Evolutionary conservation across 768 basidiomycete species (phyloP).

Genomic region (Clitopilus hobsonii): DNA sequence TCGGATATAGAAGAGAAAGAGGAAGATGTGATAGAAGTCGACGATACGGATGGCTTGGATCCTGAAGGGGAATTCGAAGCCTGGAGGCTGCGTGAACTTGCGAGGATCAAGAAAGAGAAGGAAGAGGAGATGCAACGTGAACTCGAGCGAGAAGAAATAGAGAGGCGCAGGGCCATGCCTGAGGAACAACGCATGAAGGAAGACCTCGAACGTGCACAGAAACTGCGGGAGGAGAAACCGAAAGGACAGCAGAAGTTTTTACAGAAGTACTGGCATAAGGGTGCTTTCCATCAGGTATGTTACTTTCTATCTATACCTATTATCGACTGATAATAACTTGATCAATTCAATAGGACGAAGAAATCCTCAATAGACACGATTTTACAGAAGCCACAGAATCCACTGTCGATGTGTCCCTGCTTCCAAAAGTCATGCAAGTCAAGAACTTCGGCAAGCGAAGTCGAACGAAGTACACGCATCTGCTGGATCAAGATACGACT

Average conservation of each 20-base stretch:
- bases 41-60: slow-evolving; percentile 93
- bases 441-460: slow-evolving; percentile 91
- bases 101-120: slow-evolving; percentile 91
- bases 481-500: slow-evolving; percentile 93
- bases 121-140: slow-evolving; percentile 81
- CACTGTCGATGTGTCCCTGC: slow-evolving; percentile 78
- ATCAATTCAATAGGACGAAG: slow-evolving; percentile 66
- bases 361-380: slow-evolving; percentile 79
- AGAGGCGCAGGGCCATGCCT: slow-evolving; percentile 85
- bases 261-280: slow-evolving; percentile 99
- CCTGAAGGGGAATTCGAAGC: slow-evolving; percentile 90
- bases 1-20: slow-evolving; percentile 75
- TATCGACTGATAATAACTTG: too few relatives aligned
- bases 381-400: slow-evolving; percentile 88
- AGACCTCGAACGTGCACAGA: slow-evolving; percentile 83
- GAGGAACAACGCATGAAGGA: slow-evolving; percentile 92
- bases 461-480: slow-evolving; percentile 93
- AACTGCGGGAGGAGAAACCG: slow-evolving; percentile 80
- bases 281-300: slow-evolving; percentile 92
- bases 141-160: slow-evolving; percentile 86
- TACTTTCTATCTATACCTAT: slow-evolving; percentile 2
- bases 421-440: slow-evolving; percentile 97
- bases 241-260: slow-evolving; percentile 90
- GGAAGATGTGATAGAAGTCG: slow-evolving; percentile 78
- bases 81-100: slow-evolving; percentile 92